A percentile compares a stretch with the other conserved stretches of the same genome.
phyloP scores from a whole-genome alignment of 2,329 filamentous ascomycete species.

The Arthrobotrys conoides region DNA sequence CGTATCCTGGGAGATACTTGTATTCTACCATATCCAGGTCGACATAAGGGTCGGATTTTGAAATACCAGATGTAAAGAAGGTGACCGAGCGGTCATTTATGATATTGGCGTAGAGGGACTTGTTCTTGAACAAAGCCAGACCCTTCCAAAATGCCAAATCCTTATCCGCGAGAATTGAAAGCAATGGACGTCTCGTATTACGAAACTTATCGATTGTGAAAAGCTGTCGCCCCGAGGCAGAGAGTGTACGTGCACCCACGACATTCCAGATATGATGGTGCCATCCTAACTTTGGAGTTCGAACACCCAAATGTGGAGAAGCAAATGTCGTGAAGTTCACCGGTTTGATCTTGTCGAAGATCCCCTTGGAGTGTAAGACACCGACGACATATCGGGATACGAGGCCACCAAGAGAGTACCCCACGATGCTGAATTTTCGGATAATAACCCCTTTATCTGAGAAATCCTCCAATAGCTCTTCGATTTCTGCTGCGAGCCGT shows the following conservation, averaged over 20 bases:
- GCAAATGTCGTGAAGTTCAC: conserved; percentile 97
- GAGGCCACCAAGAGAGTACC: conserved; percentile 85
- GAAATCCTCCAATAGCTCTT: conserved; percentile 74
- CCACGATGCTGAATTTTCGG: conserved; percentile 85
- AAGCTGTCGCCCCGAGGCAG: conserved; percentile 85
- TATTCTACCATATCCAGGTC: conserved; percentile 77
- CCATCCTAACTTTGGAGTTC: conserved; percentile 77
- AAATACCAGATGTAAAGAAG: conserved; percentile 78
- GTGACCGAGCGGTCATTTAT: conserved; percentile 83
- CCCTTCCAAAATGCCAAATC: conserved; percentile 88
- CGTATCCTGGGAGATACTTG: conserved; percentile 81
- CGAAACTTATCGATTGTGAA: conserved; percentile 90
- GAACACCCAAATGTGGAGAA: conserved; percentile 83
- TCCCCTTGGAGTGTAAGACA: conserved; percentile 82
- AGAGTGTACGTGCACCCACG: conserved; percentile 84
- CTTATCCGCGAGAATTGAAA: conserved; percentile 85
- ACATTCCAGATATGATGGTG: conserved; percentile 82
- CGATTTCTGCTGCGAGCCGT: conserved; percentile 77
- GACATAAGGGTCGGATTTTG: conserved; percentile 82
- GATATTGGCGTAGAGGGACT: conserved; percentile 86
- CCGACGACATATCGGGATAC: conserved; percentile 89
- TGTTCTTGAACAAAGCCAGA: conserved; percentile 80
- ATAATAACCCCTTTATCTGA: conserved; percentile 78
- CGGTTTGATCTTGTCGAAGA: conserved; percentile 83
- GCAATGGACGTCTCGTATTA: conserved; percentile 82